Conservation (phyloP, 163 green algal genomes). For the Smithsoniella earleae region DNA sequence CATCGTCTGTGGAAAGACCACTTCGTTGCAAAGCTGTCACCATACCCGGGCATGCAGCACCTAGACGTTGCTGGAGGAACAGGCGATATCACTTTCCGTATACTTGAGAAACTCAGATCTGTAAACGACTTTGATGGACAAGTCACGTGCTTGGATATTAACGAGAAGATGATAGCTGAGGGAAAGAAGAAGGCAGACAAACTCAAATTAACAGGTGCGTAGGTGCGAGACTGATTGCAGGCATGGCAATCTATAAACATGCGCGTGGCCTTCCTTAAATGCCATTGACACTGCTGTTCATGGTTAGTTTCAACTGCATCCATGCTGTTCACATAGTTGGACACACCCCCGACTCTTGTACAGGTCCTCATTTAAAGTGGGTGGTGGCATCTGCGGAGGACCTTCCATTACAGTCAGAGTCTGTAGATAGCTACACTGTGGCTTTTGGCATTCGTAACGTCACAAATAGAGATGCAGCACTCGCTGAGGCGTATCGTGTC, state of each 20-base stretch:
- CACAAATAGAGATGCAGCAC: constrained; percentile 64
- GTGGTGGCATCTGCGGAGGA: constrained; percentile 79
- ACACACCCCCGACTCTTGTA: no score
- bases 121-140: constrained; percentile 32
- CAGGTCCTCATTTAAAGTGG: constrained; percentile 54
- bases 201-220: neutral
- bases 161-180: constrained; percentile 81
- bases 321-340: no score
- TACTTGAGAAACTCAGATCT: constrained; percentile 58
- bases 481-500: constrained; percentile 63
- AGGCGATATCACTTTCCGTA: constrained; percentile 84
- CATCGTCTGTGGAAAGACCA: constrained; percentile 87
- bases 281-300: neutral
- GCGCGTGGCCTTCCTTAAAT: neutral
- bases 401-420: constrained; percentile 63
- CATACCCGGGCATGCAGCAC: constrained; percentile 69
- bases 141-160: constrained; percentile 95
- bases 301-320: no score
- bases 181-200: constrained; percentile 53
- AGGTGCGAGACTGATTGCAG: constrained; percentile 11
- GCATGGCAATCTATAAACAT: neutral
- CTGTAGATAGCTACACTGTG: constrained; percentile 89
- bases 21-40: constrained; percentile 33
- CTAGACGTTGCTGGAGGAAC: constrained; percentile 97
- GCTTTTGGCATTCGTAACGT: constrained; percentile 98